Conservation (phyloP, 306 rosid species). For the Vicia sativa region DNA sequence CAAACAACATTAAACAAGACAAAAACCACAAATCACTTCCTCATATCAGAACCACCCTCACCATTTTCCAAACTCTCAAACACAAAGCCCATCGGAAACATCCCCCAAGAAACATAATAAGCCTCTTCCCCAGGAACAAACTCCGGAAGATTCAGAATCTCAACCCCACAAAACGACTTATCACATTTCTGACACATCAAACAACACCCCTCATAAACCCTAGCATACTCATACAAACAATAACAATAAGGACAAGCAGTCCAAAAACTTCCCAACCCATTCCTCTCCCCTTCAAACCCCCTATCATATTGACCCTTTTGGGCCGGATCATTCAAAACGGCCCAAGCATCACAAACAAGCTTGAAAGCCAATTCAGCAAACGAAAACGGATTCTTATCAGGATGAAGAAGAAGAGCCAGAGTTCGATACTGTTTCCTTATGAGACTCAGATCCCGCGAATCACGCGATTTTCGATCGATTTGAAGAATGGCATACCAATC, state of each 20-base stretch:
- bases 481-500: constrained; percentile 89
- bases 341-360: constrained; percentile 87
- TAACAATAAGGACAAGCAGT: constrained; percentile 95
- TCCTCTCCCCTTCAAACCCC: constrained; percentile 4
- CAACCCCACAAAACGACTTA: constrained; percentile 67
- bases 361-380: constrained; percentile 73
- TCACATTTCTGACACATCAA: constrained; percentile 81
- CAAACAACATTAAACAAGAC: constrained; percentile 3
- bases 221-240: constrained; percentile 67
- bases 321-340: constrained; percentile 60
- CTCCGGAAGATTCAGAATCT: constrained; percentile 60
- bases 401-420: constrained; percentile 81
- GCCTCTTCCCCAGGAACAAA: constrained; percentile 78
- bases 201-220: constrained; percentile 75
- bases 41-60: background rate
- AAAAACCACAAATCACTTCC: constrained; percentile 58
- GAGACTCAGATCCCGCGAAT: constrained; percentile 56
- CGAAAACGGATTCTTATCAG: constrained; percentile 74
- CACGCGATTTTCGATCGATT: constrained; percentile 56
- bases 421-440: constrained; percentile 71
- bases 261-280: constrained; percentile 55
- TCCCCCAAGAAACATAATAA: constrained; percentile 83
- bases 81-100: constrained; percentile 73
- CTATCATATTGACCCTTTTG: constrained; percentile 61
- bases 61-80: constrained; percentile 32